These are phyloP conservation scores for Triticum turgidum DNA, from an alignment of 176 grass and related monocot species.

Conservation along the genomic window DNA sequence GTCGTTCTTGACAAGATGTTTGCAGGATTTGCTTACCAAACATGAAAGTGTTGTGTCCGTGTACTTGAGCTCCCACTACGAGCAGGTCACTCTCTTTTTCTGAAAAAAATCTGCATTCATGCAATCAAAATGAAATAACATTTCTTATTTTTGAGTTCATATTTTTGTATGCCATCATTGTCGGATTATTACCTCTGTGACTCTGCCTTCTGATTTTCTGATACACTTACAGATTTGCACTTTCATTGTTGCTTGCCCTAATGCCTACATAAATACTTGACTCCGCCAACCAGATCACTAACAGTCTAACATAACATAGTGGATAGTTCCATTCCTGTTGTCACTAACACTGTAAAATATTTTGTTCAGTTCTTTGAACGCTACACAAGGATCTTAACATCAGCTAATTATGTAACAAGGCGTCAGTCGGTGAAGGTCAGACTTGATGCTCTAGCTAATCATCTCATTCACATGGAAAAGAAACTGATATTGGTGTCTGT, in stretches of 20 bases:
- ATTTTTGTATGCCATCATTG: not conserved
- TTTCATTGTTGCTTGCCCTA: not conserved
- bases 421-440: constrained; percentile 77
- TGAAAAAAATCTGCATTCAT: constrained; percentile 12
- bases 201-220: not conserved
- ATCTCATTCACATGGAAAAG: constrained; percentile 17
- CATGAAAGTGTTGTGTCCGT: constrained; percentile 66
- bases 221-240: not conserved
- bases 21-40: constrained; percentile 76
- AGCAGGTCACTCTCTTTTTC: constrained; percentile 47
- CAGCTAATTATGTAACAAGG: constrained; percentile 83
- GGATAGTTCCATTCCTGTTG: constrained; percentile 3
- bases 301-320: constrained; percentile 18
- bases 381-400: constrained; percentile 63
- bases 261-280: not conserved
- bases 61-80: constrained; percentile 58
- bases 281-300: not conserved
- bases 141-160: not conserved
- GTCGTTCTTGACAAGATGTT: constrained; percentile 36
- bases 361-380: constrained; percentile 71
- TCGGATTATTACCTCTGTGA: not conserved
- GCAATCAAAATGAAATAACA: constrained; percentile 1
- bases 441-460: constrained; percentile 14
- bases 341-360: constrained; percentile 3
- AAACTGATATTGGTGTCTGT: constrained; percentile 23